Base-by-base conservation (phyloP, 2,329 filamentous ascomycete genomes). In the Ophiostoma pallidulum region DNA sequence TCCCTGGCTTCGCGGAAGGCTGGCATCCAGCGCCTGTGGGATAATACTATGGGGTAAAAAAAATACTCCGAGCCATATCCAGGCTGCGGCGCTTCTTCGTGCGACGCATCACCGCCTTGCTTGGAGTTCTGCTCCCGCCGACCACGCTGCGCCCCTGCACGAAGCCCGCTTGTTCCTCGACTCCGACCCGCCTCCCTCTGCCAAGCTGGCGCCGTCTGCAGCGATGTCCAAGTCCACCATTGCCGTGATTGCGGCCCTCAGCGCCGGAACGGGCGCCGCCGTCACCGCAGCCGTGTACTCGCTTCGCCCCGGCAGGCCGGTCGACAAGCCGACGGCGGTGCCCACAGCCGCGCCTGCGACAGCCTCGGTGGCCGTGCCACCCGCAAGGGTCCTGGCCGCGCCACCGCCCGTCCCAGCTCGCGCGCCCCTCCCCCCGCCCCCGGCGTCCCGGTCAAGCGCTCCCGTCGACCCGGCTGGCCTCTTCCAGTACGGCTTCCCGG, bases 401-500 rank as follows among this genome's bases (percentile, higher is more conserved):
- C 60, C 56, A 58, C 64, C 48, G 52, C 57, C 48, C 51, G 58
- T 24, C 40, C 62, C 38, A 51, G 59, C 38, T 1, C 42, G 35
- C 1, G 44, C 48, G 5, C 31, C 78, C 78, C 7, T 72, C 82
- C 49, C 71, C 79, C 49, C 79, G 82, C 60, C 46, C 19, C 35
- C 40, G 13, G 47, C 53, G 24, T 31, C 57, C 10, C 49, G 60
- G 41, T 58, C 64, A 26, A 32, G 24, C 43, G 60, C 68, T 10
- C 78, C 75, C 31, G 84, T 90, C 59, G 76, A 91, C 64, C 85
- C 86, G 4, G 70, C 80, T 32, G 86, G 86, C 12, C 75, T 91
- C 56, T 86, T 89, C 66, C 77, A 89, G 57, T 91, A 91, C 63
- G 86, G 92, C 59, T 96, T 97, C 67, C 91, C 92, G 0, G 92